Conservation (phyloP, 345 rosid species). For the Adansonia digitata region DNA sequence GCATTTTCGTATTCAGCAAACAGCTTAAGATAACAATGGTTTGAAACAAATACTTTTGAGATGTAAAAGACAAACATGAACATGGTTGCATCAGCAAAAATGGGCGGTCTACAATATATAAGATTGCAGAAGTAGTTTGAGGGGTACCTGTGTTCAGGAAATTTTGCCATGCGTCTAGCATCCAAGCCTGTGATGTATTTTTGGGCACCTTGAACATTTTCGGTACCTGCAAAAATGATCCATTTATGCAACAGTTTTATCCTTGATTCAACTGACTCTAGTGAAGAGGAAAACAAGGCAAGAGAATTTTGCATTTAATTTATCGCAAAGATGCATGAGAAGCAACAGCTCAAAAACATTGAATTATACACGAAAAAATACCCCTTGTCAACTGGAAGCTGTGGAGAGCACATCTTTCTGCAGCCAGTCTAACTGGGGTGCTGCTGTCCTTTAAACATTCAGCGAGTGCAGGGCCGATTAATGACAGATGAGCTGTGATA, state of each 20-base stretch:
- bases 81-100: background rate
- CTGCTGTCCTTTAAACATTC: slow-evolving; percentile 81
- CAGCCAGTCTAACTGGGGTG: slow-evolving; percentile 80
- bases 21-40: background rate
- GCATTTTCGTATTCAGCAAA: background rate
- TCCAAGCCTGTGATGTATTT: slow-evolving; percentile 95
- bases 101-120: background rate
- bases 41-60: too few relatives aligned
- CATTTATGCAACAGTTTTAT: background rate
- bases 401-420: slow-evolving; percentile 84
- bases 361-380: slow-evolving; percentile 15
- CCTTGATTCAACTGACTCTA: background rate
- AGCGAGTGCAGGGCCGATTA: slow-evolving; percentile 72
- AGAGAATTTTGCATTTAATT: background rate
- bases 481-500: slow-evolving; percentile 37
- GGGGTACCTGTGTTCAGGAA: slow-evolving; percentile 55
- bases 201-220: slow-evolving; percentile 77
- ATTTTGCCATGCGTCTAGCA: slow-evolving; percentile 82
- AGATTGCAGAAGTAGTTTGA: background rate
- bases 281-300: background rate
- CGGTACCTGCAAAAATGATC: slow-evolving; percentile 38
- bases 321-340: background rate
- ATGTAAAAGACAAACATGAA: background rate
- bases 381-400: slow-evolving; percentile 76
- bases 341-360: background rate